Evolutionary conservation across 2,329 filamentous ascomycete species (phyloP).

Genomic region (Fusarium sp.): DNA sequence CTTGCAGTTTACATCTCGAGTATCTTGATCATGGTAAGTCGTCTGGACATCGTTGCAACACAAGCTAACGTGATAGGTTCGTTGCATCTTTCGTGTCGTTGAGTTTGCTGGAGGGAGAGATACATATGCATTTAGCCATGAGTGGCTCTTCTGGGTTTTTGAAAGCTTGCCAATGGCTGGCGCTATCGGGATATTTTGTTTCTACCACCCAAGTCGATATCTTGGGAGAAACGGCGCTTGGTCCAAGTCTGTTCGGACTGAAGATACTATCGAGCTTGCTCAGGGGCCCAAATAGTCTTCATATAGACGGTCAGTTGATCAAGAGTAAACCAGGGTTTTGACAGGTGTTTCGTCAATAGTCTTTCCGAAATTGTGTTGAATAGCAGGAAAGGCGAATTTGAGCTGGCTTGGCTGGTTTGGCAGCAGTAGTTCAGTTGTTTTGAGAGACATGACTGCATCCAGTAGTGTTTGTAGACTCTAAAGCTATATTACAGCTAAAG

Average conservation of each 20-base stretch:
- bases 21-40: slow-evolving; percentile 56
- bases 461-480: neutral
- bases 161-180: slow-evolving; percentile 59
- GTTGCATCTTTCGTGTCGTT: slow-evolving; percentile 63
- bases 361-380: neutral
- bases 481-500: neutral
- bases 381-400: neutral
- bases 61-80: slow-evolving; percentile 47
- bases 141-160: slow-evolving; percentile 64
- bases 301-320: neutral
- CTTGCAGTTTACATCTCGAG: slow-evolving; percentile 56
- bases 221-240: slow-evolving; percentile 40
- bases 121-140: slow-evolving; percentile 59
- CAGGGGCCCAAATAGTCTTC: neutral
- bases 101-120: slow-evolving; percentile 63
- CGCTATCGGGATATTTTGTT: slow-evolving; percentile 58
- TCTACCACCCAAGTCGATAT: slow-evolving; percentile 58
- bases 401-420: no score
- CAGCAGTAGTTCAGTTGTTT: neutral
- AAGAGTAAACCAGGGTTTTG: neutral
- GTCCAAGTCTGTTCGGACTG: neutral
- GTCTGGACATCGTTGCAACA: neutral
- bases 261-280: slow-evolving; percentile 20
- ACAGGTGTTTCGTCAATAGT: no score
- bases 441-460: neutral